Evolutionary conservation across 805 yeast species (phyloP).

Genomic region (Candida maesae): DNA sequence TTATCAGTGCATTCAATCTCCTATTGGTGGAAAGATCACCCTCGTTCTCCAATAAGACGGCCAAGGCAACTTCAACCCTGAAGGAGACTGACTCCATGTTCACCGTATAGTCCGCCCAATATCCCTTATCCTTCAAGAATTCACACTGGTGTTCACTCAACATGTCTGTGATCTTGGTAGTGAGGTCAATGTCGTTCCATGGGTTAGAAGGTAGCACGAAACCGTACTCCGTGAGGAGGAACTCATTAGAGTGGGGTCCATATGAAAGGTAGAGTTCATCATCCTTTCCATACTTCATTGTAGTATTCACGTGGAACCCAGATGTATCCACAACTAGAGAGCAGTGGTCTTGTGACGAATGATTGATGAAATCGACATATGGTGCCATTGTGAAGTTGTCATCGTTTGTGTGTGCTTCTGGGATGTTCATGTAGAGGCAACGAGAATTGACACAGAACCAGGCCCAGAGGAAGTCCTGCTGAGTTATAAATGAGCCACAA

Average conservation of each 20-base stretch:
- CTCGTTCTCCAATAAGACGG: conserved; percentile 42
- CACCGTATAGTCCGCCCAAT: conserved; percentile 73
- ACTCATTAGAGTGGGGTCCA: conserved; percentile 87
- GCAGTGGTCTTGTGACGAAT: conserved; percentile 49
- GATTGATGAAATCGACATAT: conserved; percentile 84
- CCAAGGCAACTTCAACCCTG: conserved; percentile 72
- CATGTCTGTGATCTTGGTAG: conserved; percentile 36
- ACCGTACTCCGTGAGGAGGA: conserved; percentile 83
- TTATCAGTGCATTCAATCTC: conserved; percentile 20
- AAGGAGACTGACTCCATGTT: conserved; percentile 54
- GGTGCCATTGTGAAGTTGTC: conserved; percentile 92
- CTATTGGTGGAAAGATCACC: conserved; percentile 18
- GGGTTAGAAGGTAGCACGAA: conserved; percentile 54
- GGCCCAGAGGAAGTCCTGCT: conserved; percentile 48
- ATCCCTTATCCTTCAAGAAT: conserved; percentile 50
- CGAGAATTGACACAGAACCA: conserved; percentile 92
- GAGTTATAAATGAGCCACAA: background rate
- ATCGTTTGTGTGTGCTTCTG: conserved; percentile 43
- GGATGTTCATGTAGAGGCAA: conserved; percentile 75
- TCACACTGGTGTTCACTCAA: conserved; percentile 37
- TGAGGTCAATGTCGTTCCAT: conserved; percentile 71
- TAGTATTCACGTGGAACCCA: conserved; percentile 52
- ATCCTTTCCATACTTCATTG: conserved; percentile 28
- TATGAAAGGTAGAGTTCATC: conserved; percentile 73
- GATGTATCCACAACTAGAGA: conserved; percentile 39